These are phyloP conservation scores for Ambrosia artemisiifolia DNA, from an alignment of 129 eudicot genomes.

Conservation along the genomic window DNA sequence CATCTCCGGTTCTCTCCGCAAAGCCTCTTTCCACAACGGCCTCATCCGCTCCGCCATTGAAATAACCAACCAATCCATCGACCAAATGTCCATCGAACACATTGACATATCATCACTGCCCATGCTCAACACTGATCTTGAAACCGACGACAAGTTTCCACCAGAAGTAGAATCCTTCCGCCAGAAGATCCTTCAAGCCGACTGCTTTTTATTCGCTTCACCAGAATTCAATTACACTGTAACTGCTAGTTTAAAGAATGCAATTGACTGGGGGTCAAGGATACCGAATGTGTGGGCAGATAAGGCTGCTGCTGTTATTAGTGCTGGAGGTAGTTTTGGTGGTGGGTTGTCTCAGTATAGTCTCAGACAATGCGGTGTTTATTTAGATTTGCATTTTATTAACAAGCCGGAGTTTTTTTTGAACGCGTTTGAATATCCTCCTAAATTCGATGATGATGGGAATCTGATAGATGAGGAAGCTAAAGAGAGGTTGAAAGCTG, in stretches of 20 bases:
- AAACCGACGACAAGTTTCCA: background rate
- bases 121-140: background rate
- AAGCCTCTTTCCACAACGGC: constrained; percentile 4
- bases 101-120: constrained; percentile 8
- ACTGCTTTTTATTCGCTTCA: constrained; percentile 7
- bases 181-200: background rate
- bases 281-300: constrained; percentile 3
- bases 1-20: background rate
- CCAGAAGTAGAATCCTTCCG: constrained; percentile 2
- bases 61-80: background rate
- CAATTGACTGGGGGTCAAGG: constrained; percentile 5
- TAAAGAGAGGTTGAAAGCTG: background rate
- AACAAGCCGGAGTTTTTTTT: constrained; percentile 1
- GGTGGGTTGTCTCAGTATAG: constrained; percentile 4
- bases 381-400: background rate
- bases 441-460: constrained; percentile 4
- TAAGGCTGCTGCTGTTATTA: constrained; percentile 9
- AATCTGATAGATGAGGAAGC: background rate
- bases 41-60: constrained; percentile 11
- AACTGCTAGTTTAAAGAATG: background rate
- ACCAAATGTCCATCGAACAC: background rate
- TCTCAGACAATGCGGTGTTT: background rate
- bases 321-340: constrained; percentile 2
- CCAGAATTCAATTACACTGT: constrained; percentile 3
- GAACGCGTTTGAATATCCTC: background rate